These are phyloP conservation scores for Aspergillus chevalieri DNA, from an alignment of 2,329 filamentous ascomycete genomes.

Conservation along the genomic window DNA sequence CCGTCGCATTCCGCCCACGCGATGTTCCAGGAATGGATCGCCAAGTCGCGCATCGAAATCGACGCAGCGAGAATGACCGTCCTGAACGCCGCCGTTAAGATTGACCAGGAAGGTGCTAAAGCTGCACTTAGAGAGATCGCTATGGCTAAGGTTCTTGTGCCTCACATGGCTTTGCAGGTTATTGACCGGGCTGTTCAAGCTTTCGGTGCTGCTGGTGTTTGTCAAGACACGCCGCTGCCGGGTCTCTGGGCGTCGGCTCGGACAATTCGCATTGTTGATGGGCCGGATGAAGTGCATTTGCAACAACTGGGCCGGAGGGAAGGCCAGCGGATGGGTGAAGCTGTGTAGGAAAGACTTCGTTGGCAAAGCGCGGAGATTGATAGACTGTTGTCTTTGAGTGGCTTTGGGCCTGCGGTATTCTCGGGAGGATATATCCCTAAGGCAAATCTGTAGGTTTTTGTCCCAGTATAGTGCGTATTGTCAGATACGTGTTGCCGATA, in stretches of 20 bases:
- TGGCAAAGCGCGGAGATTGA: slow-evolving; percentile 37
- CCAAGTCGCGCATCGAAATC: slow-evolving; percentile 85
- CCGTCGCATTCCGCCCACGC: slow-evolving; percentile 82
- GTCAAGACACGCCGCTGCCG: slow-evolving; percentile 88
- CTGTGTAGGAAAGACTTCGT: slow-evolving; percentile 35
- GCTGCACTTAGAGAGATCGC: slow-evolving; percentile 87
- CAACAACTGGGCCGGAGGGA: slow-evolving; percentile 51
- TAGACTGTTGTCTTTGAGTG: slow-evolving; percentile 30
- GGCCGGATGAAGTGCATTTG: slow-evolving; percentile 92
- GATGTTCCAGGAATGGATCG: slow-evolving; percentile 91
- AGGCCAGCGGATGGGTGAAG: slow-evolving; percentile 46
- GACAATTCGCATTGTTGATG: slow-evolving; percentile 81
- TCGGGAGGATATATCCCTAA: too few species aligned
- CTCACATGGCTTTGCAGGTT: slow-evolving; percentile 73
- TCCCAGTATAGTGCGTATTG: too few species aligned
- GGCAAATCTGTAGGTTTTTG: too few species aligned
- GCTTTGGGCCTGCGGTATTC: slow-evolving; percentile 13
- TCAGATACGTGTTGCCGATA: too few species aligned
- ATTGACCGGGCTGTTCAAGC: slow-evolving; percentile 93
- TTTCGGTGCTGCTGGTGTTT: slow-evolving; percentile 84
- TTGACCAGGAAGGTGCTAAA: slow-evolving; percentile 85
- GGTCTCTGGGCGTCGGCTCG: slow-evolving; percentile 73
- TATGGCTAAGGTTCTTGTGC: slow-evolving; percentile 88
- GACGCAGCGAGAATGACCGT: slow-evolving; percentile 85
- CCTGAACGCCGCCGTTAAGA: slow-evolving; percentile 89